These are phyloP conservation scores for Trichoderma simmonsii DNA, from an alignment of 2,329 filamentous ascomycete species.

Conservation along the genomic window DNA sequence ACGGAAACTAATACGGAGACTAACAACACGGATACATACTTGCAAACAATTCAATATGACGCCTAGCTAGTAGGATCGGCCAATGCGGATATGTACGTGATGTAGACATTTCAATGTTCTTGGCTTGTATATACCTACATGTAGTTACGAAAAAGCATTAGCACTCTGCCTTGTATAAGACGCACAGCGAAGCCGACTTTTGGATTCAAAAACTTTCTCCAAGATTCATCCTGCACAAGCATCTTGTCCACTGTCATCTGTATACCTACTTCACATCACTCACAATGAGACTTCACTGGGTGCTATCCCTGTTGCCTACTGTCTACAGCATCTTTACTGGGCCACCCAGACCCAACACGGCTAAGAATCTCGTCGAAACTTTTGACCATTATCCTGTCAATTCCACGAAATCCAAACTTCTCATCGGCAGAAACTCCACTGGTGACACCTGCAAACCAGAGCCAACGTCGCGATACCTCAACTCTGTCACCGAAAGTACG, in stretches of 20 bases:
- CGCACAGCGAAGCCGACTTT: background rate
- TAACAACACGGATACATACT: background rate
- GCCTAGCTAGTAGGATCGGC: background rate
- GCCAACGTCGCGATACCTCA: slow-evolving; percentile 1
- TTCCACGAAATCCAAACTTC: background rate
- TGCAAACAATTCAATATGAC: background rate
- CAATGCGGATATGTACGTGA: background rate
- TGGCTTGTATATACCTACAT: background rate
- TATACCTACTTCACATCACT: background rate
- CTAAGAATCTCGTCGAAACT: background rate
- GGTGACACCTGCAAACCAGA: background rate
- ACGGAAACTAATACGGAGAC: background rate
- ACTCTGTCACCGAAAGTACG: background rate
- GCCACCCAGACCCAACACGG: background rate
- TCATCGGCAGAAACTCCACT: background rate
- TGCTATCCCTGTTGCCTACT: background rate
- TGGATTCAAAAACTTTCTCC: background rate
- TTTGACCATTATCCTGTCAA: background rate
- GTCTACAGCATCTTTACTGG: background rate
- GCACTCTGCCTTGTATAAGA: background rate
- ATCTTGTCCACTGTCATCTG: background rate
- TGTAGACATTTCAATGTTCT: background rate
- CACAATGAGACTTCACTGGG: slow-evolving; percentile 11
- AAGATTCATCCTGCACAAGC: background rate
- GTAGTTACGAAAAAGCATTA: background rate